These are phyloP conservation scores for Linnemannia schmuckeri DNA, from an alignment of 192 early-diverging fungal species.

Conservation along the genomic window DNA sequence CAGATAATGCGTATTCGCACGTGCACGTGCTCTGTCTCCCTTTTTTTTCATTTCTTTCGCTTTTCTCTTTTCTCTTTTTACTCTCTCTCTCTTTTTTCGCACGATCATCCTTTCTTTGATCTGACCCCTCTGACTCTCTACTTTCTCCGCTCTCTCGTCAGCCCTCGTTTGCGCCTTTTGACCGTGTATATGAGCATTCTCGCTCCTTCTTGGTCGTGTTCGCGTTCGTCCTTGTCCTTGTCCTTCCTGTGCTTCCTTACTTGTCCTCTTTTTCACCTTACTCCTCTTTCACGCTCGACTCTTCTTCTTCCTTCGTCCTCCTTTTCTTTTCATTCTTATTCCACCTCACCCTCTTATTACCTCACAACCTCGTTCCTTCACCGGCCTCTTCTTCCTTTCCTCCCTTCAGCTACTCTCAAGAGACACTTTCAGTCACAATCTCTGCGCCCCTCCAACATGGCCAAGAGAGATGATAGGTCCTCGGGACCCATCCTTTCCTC, in stretches of 20 bases:
- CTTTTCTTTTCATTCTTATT: neutral
- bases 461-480: constrained; percentile 29
- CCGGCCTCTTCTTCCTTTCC: neutral
- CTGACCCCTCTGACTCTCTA: too few species aligned
- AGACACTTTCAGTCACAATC: neutral
- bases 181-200: neutral
- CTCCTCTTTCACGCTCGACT: neutral
- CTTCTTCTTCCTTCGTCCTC: neutral
- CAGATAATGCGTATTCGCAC: neutral
- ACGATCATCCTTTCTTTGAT: too few species aligned
- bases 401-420: neutral
- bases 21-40: neutral
- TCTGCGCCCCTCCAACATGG: constrained; percentile 16
- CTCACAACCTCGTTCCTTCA: neutral
- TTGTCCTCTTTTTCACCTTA: neutral
- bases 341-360: neutral
- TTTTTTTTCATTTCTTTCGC: neutral
- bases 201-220: neutral
- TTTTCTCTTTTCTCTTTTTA: neutral
- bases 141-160: neutral
- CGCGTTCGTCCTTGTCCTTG: neutral
- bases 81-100: neutral
- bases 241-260: neutral
- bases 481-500: constrained; percentile 10
- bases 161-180: neutral